Base-by-base conservation (phyloP, 1,284 basidiomycete genomes). In the Heterobasidion irregulare region DNA sequence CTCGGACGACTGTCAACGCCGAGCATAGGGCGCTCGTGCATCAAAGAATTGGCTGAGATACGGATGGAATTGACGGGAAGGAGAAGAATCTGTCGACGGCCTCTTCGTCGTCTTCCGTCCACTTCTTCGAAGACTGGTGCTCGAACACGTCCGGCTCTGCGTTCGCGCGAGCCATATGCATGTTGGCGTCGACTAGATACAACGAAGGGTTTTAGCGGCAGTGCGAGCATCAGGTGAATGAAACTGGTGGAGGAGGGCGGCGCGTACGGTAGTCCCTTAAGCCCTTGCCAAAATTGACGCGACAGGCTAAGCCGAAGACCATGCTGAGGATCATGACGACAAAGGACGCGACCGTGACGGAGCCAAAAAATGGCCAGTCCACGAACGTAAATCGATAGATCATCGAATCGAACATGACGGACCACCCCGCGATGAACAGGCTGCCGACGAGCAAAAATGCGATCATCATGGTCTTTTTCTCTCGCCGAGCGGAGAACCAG, bases 291-390 rank as follows among this genome's bases (percentile, higher is more conserved):
- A 81, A 83, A 60, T 80, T 78, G 35, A 68, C 61, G 57, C 75
- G 68, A 57, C 75, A 80, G 38, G 79, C 64, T 50, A 76, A 60
- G 13, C 74, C 78, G n/a, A 83, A 70, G 26, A 72, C 63, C 49
- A 73, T 66, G 35, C 72, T 75, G 15, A 71, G 67, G 41, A 75
- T 57, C 46, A 81, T 70, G 19, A 81, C 67, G 33, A 76, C 57
- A 56, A 80, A 70, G 0, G 79, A 78, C 9, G 74, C 67, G 19
- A 75, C 68, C 3, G 74, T 76, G 57, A 74, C 71, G 64, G 70
- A 70, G 10, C 70, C 78, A 46, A 82, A 72, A 64, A 76, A 80
- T 0, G 78, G 75, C 80, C 80, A 84, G 58, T 79, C 72, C 50
- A 76, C 54, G 66, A 79, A 81, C 2, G 75, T 74, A 74, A 79